Evolutionary conservation across 2,329 filamentous ascomycete genomes (phyloP), one percentile per base, ranked within the genome.

Genomic region (Xylariales sp.): DNA sequence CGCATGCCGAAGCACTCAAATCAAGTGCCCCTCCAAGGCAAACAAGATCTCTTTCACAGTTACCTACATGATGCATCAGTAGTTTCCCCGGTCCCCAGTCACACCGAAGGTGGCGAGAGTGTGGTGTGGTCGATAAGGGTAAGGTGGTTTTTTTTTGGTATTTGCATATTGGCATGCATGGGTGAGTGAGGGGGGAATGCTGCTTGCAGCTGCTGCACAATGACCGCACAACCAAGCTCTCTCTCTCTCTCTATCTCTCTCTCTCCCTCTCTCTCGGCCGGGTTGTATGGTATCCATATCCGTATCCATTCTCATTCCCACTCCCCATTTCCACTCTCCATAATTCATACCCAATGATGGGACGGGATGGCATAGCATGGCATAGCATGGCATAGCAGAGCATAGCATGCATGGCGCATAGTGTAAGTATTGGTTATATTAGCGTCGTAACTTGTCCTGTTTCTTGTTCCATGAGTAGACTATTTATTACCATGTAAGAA

Each of bases 11-110:
- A 69, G 41, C 56, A 36, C 58, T 57, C 54, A 63, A 56, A 66
- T 61, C 54, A 62, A 62, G 63, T 49, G 48, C 18, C 39, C 58
- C 62, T 66, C 50, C 43, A 50, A 68, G 61, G 49, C 60, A 57
- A 69, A 62, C 58, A 58, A 50, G 61, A 60, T 65, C 52, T 61
- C 12, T 32, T 36, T 10, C 28, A 52, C 41, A 32, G 45, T 36
- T 64, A n/a, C 53, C 60, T 59, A 57, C 61, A 53, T 65, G 50
- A 52, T 39, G 46, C 18, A 53, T 43, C n/a, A 30, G 43, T 39
- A 10, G n/a, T 36, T 62, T 66, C 61, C 36, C 61, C 65, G 68
- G 68, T 66, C 61, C 36, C 61, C 65, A 70, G 68, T 68, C 68
- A 65, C 62, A 65, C 58, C 58, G 43, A 67, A 53, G 52, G 60